Percentiles rank a stretch among this genome's conserved stretches.
phyloP scores from a whole-genome alignment of 306 rosid genomes.

The Cicer bijugum region DNA sequence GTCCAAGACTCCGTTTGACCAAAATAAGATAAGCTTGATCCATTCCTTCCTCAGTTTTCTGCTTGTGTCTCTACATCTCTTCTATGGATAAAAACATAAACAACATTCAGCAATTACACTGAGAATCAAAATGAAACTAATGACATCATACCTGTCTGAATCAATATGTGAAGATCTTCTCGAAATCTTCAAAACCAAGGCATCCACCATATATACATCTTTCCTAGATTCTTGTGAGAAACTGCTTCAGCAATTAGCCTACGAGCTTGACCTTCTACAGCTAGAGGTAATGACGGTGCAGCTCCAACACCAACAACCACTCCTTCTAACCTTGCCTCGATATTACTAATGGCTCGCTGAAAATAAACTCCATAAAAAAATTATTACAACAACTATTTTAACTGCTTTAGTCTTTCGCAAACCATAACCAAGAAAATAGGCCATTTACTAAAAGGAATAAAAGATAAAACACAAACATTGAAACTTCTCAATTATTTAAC shows the following conservation, averaged over 20 bases:
- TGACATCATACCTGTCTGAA: constrained; percentile 41
- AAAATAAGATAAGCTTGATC: not conserved
- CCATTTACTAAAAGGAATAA: no score
- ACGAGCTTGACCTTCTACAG: constrained; percentile 98
- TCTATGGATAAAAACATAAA: constrained; percentile 9
- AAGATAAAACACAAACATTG: not conserved
- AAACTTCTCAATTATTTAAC: constrained; percentile 7
- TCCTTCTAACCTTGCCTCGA: constrained; percentile 96
- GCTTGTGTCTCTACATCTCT: constrained; percentile 21
- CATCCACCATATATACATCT: constrained; percentile 99
- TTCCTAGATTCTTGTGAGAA: constrained; percentile 93
- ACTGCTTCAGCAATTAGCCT: constrained; percentile 95
- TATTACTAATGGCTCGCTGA: constrained; percentile 90
- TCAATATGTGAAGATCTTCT: constrained; percentile 34
- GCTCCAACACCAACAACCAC: constrained; percentile 98
- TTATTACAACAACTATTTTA: constrained; percentile 33
- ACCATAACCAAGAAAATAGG: constrained; percentile 25
- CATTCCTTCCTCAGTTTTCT: constrained; percentile 20
- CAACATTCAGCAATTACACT: constrained; percentile 17
- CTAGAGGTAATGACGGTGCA: constrained; percentile 95
- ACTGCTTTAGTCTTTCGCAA: constrained; percentile 28
- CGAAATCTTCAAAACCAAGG: constrained; percentile 81
- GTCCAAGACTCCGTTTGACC: constrained; percentile 18
- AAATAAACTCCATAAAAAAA: constrained; percentile 28
- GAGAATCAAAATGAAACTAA: constrained; percentile 36